Percentiles rank a stretch among this genome's conserved stretches.
These are phyloP conservation scores for Saksenaea oblongispora DNA, from an alignment of 371 early-diverging fungal species.

Conservation along the genomic window DNA sequence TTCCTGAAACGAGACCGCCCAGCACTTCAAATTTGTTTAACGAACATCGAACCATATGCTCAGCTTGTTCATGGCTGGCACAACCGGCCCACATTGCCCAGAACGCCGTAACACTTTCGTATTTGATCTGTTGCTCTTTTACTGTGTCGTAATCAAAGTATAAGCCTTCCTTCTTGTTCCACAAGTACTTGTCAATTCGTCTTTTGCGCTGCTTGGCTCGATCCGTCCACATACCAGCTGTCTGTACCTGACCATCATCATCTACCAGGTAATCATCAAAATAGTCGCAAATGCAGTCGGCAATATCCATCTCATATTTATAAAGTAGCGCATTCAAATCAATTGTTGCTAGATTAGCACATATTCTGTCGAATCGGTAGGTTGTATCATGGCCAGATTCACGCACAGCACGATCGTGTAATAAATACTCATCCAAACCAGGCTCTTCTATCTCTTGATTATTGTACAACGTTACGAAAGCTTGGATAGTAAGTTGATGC, in stretches of 20 bases:
- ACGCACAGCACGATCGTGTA: slow-evolving; percentile 94
- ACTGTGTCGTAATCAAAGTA: slow-evolving; percentile 66
- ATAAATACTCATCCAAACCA: slow-evolving; percentile 87
- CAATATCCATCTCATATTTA: slow-evolving; percentile 92
- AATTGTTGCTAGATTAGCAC: slow-evolving; percentile 87
- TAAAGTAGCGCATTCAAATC: slow-evolving; percentile 88
- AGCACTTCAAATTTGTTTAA: slow-evolving; percentile 76
- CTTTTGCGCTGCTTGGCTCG: slow-evolving; percentile 48
- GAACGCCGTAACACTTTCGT: slow-evolving; percentile 70
- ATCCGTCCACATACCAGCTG: slow-evolving; percentile 45
- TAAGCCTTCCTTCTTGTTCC: slow-evolving; percentile 53
- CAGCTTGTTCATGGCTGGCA: slow-evolving; percentile 61
- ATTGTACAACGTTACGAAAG: slow-evolving; percentile 68
- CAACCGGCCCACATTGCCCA: slow-evolving; percentile 76
- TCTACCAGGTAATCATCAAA: slow-evolving; percentile 61
- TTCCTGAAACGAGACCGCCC: slow-evolving; percentile 84
- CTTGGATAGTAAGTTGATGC: slow-evolving; percentile 63
- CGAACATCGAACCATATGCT: slow-evolving; percentile 41
- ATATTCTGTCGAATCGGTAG: slow-evolving; percentile 86
- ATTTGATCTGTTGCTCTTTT: slow-evolving; percentile 45
- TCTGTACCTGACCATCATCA: slow-evolving; percentile 30
- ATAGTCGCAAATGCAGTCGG: slow-evolving; percentile 59
- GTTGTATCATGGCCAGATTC: slow-evolving; percentile 96
- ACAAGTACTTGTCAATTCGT: slow-evolving; percentile 62
- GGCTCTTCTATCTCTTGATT: slow-evolving; percentile 67